These are phyloP conservation scores for Anisodus acutangulus DNA, from an alignment of 257 asterid genomes.

Conservation along the genomic window DNA sequence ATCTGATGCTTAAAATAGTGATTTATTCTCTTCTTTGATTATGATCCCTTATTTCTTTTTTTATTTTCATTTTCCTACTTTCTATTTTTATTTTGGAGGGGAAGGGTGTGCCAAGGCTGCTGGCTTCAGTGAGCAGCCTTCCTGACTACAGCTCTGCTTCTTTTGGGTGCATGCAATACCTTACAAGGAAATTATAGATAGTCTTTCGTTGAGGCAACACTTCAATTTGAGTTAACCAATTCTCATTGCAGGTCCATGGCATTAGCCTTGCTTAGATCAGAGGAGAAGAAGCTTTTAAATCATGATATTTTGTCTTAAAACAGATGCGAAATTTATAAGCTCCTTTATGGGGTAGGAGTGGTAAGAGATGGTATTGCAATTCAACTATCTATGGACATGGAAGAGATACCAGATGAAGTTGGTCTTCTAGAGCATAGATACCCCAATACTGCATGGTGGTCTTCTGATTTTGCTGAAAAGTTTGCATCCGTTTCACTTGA, in stretches of 20 bases:
- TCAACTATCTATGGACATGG: slow-evolving; percentile 57
- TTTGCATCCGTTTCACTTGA: slow-evolving; percentile 78
- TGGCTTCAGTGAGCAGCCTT: slow-evolving; percentile 1
- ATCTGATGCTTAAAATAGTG: not conserved
- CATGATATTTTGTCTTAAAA: slow-evolving; percentile 34
- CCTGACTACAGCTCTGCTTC: not conserved
- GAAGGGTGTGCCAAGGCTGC: not conserved
- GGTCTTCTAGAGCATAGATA: slow-evolving; percentile 64
- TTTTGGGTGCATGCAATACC: slow-evolving; percentile 25
- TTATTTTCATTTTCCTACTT: slow-evolving; percentile 13
- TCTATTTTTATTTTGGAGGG: not conserved
- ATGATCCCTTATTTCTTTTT: not conserved
- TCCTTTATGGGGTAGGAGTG: slow-evolving; percentile 45
- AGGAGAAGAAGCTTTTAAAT: not conserved
- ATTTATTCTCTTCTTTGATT: not conserved
- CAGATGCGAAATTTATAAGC: slow-evolving; percentile 33
- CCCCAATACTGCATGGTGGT: slow-evolving; percentile 66
- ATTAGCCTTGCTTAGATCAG: slow-evolving; percentile 21
- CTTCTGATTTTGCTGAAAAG: slow-evolving; percentile 64
- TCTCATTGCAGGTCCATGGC: slow-evolving; percentile 14
- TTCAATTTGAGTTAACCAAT: slow-evolving; percentile 18
- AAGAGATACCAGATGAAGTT: slow-evolving; percentile 58
- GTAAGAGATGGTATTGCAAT: slow-evolving; percentile 49
- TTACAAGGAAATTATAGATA: not conserved
- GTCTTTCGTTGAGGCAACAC: not conserved